Evolutionary conservation across 225 moss, liverwort and hornwort species (phyloP).

Genomic region (Pleurozium schreberi): DNA sequence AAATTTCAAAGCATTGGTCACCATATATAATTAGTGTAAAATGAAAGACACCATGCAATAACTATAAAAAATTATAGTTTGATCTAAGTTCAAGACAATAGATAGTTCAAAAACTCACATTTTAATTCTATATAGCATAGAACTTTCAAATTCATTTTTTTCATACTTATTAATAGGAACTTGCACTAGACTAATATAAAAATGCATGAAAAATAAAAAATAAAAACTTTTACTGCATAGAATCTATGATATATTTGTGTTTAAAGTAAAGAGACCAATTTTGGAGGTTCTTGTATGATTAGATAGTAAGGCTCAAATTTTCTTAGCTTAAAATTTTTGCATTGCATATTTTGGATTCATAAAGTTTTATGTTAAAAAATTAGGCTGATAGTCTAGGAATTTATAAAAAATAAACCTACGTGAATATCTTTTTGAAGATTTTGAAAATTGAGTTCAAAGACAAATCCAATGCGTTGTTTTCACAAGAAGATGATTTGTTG

Average conservation of each 20-base stretch:
- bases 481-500: too few relatives aligned
- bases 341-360: background rate
- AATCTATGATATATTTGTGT: background rate
- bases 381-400: background rate
- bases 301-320: too few relatives aligned
- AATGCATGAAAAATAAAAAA: background rate
- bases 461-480: background rate
- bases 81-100: too few relatives aligned
- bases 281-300: background rate
- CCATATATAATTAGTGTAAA: background rate
- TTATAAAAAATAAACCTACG: too few relatives aligned
- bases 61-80: background rate
- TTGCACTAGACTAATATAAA: background rate
- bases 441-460: background rate
- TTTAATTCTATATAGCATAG: too few relatives aligned
- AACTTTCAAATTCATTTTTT: too few relatives aligned
- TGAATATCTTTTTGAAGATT: background rate
- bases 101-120: too few relatives aligned
- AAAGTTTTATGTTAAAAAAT: background rate
- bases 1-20: background rate
- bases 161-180: accelerated
- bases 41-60: background rate
- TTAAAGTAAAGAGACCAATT: background rate
- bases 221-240: background rate
- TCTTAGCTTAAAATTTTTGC: too few relatives aligned